phyloP scores from a whole-genome alignment of 768 basidiomycete species.

The Lactifluus pinguis region DNA sequence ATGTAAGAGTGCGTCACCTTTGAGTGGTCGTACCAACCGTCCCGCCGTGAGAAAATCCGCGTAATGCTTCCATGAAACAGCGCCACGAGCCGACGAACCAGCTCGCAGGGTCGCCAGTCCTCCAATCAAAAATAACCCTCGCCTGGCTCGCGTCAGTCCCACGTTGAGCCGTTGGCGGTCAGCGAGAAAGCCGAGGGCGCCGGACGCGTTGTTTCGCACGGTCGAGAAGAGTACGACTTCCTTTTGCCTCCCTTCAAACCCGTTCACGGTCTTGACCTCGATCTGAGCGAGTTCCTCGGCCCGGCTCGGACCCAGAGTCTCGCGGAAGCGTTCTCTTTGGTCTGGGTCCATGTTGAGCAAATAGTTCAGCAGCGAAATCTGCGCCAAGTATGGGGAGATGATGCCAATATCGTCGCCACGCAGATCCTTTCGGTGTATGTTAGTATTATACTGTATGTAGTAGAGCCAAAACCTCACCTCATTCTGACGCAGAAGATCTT shows the following conservation, averaged over 20 bases:
- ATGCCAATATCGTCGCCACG: slow-evolving; percentile 76
- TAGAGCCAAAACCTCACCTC: neutral
- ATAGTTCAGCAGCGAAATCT: slow-evolving; percentile 67
- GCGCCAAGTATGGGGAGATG: slow-evolving; percentile 87
- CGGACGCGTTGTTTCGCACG: slow-evolving; percentile 69
- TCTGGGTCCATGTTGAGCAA: slow-evolving; percentile 49
- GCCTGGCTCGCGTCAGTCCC: slow-evolving; percentile 79
- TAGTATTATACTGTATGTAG: neutral
- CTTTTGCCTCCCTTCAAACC: slow-evolving; percentile 92
- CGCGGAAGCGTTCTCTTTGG: slow-evolving; percentile 44
- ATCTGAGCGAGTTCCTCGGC: slow-evolving; percentile 55
- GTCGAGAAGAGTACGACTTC: slow-evolving; percentile 89
- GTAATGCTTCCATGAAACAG: slow-evolving; percentile 50
- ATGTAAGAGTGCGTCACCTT: slow-evolving; percentile 25
- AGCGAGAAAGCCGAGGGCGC: slow-evolving; percentile 82
- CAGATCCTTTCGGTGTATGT: slow-evolving; percentile 34
- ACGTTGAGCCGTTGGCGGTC: slow-evolving; percentile 84
- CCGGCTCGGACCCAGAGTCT: slow-evolving; percentile 55
- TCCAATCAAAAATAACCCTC: slow-evolving; percentile 77
- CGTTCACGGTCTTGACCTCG: slow-evolving; percentile 90
- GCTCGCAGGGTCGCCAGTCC: slow-evolving; percentile 54
- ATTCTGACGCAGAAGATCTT: slow-evolving; percentile 55
- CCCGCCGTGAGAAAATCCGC: slow-evolving; percentile 44
- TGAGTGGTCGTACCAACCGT: slow-evolving; percentile 43
- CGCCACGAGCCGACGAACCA: slow-evolving; percentile 29